Conservation (phyloP, 139 green algal species). For the Tetradesmus obliquus region DNA sequence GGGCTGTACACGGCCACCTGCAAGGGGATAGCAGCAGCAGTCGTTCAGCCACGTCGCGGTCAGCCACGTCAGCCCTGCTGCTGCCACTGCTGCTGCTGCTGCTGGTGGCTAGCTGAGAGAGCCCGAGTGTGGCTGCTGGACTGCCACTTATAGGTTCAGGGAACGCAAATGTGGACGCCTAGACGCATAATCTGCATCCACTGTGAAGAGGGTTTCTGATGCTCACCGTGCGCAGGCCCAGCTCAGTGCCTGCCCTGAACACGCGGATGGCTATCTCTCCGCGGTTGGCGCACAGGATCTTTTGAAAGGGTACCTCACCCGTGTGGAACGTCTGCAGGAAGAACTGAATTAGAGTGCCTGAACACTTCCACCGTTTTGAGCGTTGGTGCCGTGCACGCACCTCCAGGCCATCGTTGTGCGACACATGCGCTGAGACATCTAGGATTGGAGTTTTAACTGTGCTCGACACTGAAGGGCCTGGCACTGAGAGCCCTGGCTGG, state of each 20-base stretch:
- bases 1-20: conserved; percentile 92
- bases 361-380: neutral
- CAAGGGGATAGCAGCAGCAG: neutral
- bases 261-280: conserved; percentile 98
- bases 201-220: neutral
- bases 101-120: neutral
- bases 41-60: neutral
- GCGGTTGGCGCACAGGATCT: conserved; percentile 94
- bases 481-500: neutral
- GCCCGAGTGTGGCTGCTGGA: neutral
- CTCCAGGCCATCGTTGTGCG: conserved; percentile 41
- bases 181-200: neutral
- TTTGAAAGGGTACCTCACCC: conserved; percentile 74
- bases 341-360: neutral
- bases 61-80: neutral
- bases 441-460: neutral
- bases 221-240: conserved; percentile 80
- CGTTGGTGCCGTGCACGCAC: conserved; percentile 24
- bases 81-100: neutral
- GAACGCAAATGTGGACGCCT: neutral
- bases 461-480: neutral
- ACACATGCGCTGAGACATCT: neutral
- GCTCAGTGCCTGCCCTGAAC: conserved; percentile 92
- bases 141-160: neutral
- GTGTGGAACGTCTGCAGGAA: conserved; percentile 41